phyloP scores from a whole-genome alignment of 1,284 basidiomycete genomes.

The Cutaneotrichosporon dermatis region DNA sequence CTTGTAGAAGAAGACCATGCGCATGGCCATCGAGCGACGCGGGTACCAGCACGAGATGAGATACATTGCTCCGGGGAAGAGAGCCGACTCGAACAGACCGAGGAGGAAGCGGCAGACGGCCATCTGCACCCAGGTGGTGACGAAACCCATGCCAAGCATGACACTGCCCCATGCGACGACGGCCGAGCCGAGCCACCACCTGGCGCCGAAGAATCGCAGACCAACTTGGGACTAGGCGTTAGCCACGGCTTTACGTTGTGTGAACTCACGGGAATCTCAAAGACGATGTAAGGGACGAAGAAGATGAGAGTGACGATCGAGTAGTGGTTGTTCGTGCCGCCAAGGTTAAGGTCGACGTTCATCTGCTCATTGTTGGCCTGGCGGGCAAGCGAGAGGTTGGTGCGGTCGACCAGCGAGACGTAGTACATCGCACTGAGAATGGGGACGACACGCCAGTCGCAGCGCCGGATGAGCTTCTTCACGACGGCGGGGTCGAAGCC shows the following conservation, averaged over 20 bases:
- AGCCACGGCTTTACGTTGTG: too few species aligned
- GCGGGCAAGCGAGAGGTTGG: constrained; percentile 26
- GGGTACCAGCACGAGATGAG: constrained; percentile 52
- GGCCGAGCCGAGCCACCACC: constrained; percentile 25
- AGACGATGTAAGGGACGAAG: constrained; percentile 43
- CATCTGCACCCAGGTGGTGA: constrained; percentile 40
- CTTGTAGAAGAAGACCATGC: constrained; percentile 48
- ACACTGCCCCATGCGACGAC: constrained; percentile 47
- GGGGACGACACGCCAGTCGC: constrained; percentile 20
- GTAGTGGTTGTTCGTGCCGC: constrained; percentile 39
- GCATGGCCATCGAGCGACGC: constrained; percentile 47
- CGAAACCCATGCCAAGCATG: constrained; percentile 47
- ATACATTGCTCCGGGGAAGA: constrained; percentile 47
- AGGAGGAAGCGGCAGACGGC: constrained; percentile 47
- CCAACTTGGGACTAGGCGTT: constrained; percentile 15
- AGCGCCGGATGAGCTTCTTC: constrained; percentile 12
- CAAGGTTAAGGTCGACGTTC: constrained; percentile 23
- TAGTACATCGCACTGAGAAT: constrained; percentile 18
- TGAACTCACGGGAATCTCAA: constrained; percentile 24
- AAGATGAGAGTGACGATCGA: constrained; percentile 43
- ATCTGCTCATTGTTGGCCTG: constrained; percentile 20
- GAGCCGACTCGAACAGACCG: constrained; percentile 43
- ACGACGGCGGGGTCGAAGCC: constrained; percentile 11
- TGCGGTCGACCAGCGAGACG: constrained; percentile 14
- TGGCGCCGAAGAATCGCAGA: constrained; percentile 14